phyloP scores from a whole-genome alignment of 2,329 filamentous ascomycete genomes.

The Cryphonectria parasitica region DNA sequence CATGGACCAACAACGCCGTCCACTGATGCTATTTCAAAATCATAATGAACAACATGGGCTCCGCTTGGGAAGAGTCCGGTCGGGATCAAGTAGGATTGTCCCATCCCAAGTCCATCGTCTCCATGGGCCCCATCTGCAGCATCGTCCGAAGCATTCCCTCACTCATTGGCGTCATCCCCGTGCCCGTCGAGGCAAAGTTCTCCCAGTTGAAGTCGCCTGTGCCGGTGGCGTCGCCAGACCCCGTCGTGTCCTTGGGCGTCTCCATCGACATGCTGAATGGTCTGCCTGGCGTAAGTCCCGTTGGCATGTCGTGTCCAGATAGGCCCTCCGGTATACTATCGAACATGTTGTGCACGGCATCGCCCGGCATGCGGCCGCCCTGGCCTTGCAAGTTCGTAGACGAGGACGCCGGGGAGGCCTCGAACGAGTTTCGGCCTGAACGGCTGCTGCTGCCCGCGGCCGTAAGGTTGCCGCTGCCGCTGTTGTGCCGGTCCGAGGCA shows the following conservation, averaged over 20 bases:
- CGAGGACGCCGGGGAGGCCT: slow-evolving; percentile 54
- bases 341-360: slow-evolving; percentile 40
- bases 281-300: slow-evolving; percentile 41
- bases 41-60: not conserved
- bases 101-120: slow-evolving; percentile 61
- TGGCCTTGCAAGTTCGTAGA: slow-evolving; percentile 44
- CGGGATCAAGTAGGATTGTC: slow-evolving; percentile 38
- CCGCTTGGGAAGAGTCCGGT: too few species aligned
- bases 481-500: slow-evolving; percentile 46
- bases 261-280: slow-evolving; percentile 42
- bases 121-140: slow-evolving; percentile 63
- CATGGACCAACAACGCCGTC: not conserved
- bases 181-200: slow-evolving; percentile 38
- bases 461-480: slow-evolving; percentile 21
- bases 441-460: slow-evolving; percentile 31
- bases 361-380: slow-evolving; percentile 37
- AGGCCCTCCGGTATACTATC: slow-evolving; percentile 47
- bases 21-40: not conserved
- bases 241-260: slow-evolving; percentile 39
- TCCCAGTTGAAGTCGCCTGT: slow-evolving; percentile 41
- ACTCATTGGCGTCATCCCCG: slow-evolving; percentile 58
- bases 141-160: slow-evolving; percentile 61
- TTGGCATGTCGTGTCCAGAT: slow-evolving; percentile 41
- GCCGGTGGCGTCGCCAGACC: not conserved
- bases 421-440: slow-evolving; percentile 52